Evolutionary conservation across 2,329 filamentous ascomycete species (phyloP).

Genomic region (Septoria linicola): DNA sequence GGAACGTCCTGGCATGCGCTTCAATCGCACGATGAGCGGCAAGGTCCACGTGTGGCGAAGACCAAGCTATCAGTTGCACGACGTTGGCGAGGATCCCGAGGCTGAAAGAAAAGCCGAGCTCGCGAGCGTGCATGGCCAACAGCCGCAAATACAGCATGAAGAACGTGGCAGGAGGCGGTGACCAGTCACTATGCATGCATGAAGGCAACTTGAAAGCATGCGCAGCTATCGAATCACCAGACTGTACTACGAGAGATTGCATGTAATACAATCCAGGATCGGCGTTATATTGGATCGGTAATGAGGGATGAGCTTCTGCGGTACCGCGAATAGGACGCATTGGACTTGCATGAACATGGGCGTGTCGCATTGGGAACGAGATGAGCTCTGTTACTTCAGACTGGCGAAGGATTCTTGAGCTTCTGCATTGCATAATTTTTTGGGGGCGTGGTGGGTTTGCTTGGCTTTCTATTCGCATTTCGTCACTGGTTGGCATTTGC

Average conservation of each 20-base stretch:
- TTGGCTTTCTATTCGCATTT: not conserved
- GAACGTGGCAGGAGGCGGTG: conserved; percentile 12
- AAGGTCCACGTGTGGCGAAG: conserved; percentile 34
- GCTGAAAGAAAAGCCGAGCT: conserved; percentile 30
- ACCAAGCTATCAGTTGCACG: conserved; percentile 32
- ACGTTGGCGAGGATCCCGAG: conserved; percentile 33
- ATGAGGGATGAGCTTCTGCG: too few species aligned
- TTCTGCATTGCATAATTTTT: not conserved
- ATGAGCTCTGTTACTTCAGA: not conserved
- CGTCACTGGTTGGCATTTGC: too few species aligned
- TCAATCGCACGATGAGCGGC: conserved; percentile 34
- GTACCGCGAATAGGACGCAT: too few species aligned
- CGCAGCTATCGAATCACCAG: not conserved
- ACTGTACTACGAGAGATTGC: not conserved
- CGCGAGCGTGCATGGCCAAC: conserved; percentile 13
- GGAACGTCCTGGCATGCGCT: conserved; percentile 33
- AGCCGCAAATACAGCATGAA: conserved; percentile 7
- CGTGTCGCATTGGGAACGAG: not conserved
- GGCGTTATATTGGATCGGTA: too few species aligned
- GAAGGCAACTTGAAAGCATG: too few species aligned
- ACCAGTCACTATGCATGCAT: conserved; percentile 4
- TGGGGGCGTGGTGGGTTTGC: not conserved
- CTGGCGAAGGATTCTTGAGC: not conserved
- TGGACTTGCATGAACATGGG: conserved; percentile 5
- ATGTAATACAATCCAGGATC: too few species aligned